These are phyloP conservation scores for Candolleomyces aberdarensis DNA, from an alignment of 768 basidiomycete genomes.

Conservation along the genomic window DNA sequence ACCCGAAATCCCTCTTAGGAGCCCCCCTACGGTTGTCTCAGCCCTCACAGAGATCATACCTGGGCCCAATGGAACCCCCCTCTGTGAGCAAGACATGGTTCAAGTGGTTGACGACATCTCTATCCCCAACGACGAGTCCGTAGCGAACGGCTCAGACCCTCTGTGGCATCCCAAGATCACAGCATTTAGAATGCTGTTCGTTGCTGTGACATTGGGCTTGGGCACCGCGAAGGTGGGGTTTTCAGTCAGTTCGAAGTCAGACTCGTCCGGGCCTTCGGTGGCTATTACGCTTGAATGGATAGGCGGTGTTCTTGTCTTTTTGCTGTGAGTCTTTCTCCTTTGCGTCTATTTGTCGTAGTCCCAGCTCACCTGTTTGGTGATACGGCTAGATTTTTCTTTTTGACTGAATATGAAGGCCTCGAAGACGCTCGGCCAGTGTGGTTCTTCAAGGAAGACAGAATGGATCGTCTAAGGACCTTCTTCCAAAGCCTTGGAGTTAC, in stretches of 20 bases:
- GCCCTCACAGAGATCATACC: too few species aligned
- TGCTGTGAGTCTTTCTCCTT: background rate
- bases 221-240: constrained; percentile 2
- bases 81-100: too few species aligned
- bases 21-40: too few species aligned
- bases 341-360: background rate
- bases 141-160: too few species aligned
- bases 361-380: too few species aligned
- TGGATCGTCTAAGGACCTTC: background rate
- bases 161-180: constrained; percentile 3
- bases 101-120: too few species aligned
- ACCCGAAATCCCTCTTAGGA: too few species aligned
- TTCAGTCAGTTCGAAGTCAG: too few species aligned
- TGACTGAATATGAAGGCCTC: background rate
- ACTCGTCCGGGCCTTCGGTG: background rate
- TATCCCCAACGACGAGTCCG: too few species aligned
- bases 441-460: constrained; percentile 3
- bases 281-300: constrained; percentile 1
- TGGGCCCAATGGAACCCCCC: too few species aligned
- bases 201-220: background rate
- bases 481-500: background rate
- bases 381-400: background rate
- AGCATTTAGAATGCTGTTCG: background rate
- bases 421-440: background rate
- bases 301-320: background rate